Evolutionary conservation across 148 eudicot species (phyloP), one percentile per base, ranked within the genome.

Genomic region (Rhododendron kiyosumense): DNA sequence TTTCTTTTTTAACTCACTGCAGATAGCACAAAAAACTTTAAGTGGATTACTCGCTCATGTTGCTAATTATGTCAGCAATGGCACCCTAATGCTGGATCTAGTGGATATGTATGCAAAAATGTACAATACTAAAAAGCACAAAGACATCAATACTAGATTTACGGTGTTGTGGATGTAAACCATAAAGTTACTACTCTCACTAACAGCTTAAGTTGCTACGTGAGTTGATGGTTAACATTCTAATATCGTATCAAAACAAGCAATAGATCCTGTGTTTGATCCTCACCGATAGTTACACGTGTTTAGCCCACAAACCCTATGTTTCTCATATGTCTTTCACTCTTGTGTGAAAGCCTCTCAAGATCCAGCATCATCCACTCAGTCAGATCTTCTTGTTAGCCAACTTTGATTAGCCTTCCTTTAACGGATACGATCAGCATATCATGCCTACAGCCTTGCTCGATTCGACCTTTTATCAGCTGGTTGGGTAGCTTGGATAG

Each of bases 321-420:
- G n/a, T 22, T 17, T 17, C n/a, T 61, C 67, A 61, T 69, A 7
- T n/a, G 36, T n/a, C 49, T 9, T 46, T 46, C 28, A 20, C 26
- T 41, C 45, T 41, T 5, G 45, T 30, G n/a, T 26, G 76, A 71
- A 71, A 71, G 76, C 76, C 36, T 71, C 34, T 71, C 34, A 18
- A 71, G 38, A 71, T 71, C 13, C 34, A 28, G 76, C 5, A 71
- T 71, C 36, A 71, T 71, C 76, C 28, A n/a, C 76, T 71, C 34
- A 71, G 76, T 71, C 76, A 71, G 8, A 71, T 71, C 76, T 71
- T 71, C 76, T 71, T 71, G 76, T 71, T 71, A 6, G 34, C 76
- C 36, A 38, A 28, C 14, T 26, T 71, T 71, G 13, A 26, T 26
- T 71, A 71, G 14, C 14, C 76, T 71, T 67, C 74, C 74, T 67